A percentile compares a stretch with the other conserved stretches of the same genome.
Evolutionary conservation across 192 early-diverging fungal species (phyloP).

Genomic region (Backusella mclennaniae): DNA sequence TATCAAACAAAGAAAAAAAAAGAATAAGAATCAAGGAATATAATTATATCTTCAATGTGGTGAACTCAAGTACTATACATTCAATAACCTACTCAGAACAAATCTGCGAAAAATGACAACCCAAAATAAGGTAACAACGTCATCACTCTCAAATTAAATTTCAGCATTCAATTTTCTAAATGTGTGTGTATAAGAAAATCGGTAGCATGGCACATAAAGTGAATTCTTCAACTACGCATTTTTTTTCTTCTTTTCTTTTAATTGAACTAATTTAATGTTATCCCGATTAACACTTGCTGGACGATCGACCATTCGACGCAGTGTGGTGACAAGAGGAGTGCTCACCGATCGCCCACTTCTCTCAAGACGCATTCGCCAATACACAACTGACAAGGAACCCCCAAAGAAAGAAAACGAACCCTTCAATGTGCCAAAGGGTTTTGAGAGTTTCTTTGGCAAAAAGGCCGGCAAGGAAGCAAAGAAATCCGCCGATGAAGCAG

Average conservation of each 20-base stretch:
- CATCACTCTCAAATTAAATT: conserved; percentile 3
- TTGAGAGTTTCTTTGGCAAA: conserved; percentile 71
- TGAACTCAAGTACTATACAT: too few species aligned
- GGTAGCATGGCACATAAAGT: background rate
- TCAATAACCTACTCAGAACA: too few species aligned
- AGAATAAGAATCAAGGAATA: too few species aligned
- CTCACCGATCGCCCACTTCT: background rate
- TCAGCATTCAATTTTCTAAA: background rate
- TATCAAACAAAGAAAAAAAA: too few species aligned
- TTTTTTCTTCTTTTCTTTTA: background rate
- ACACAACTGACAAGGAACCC: conserved; percentile 22
- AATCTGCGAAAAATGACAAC: too few species aligned
- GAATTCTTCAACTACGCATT: background rate
- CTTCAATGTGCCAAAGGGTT: conserved; percentile 59
- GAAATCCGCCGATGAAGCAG: conserved; percentile 33
- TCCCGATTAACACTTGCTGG: conserved; percentile 4
- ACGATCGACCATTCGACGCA: background rate
- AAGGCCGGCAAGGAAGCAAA: conserved; percentile 31
- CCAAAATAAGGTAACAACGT: background rate
- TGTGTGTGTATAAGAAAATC: background rate
- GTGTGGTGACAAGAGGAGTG: background rate
- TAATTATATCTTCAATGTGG: too few species aligned
- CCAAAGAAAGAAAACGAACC: conserved; percentile 21
- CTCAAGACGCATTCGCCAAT: conserved; percentile 8
- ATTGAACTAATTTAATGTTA: background rate